Evolutionary conservation across 148 eudicot species (phyloP), one percentile per base, ranked within the genome.

Genomic region (Silene conica): DNA sequence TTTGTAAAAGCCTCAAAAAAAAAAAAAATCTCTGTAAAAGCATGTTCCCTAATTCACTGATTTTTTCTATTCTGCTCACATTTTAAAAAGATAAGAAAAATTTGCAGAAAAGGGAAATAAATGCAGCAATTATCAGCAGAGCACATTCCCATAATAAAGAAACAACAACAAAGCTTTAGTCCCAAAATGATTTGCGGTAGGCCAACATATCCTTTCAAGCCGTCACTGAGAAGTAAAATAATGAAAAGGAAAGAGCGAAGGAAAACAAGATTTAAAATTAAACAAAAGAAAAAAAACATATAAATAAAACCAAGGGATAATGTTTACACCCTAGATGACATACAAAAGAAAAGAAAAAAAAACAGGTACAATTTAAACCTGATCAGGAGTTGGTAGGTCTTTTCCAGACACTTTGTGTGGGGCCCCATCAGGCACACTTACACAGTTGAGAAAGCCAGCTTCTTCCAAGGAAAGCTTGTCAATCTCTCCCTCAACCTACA

Each of bases 391-490:
- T 76, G 98, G 98, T 74, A 95, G 61, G 16, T 80, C 93, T 77
- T 90, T 91, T 21, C 25, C 9, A 11, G 97, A 95, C 76, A 90
- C 89, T 82, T 75, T 59, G 71, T 89, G 60, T 62, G 98, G 98
- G 18, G 98, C 98, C 48, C 98, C 98, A 87, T 95, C 96, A 73
- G 98, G 98, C 71, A 95, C 98, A 82, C 96, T 90, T 50, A 95
- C 96, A 77, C 98, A 94, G 74, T 95, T 95, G 54, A 76, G 79
- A 75, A 88, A 89, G 59, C 98, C 98, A 76, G 97, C 98, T 81
- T 95, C 98, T 84, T 92, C 97, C 97, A 95, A 89, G 26, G 98
- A 85, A 80, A 95, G 98, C 75, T 95, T 95, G 78, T 95, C 98
- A 54, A 95, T 88, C 87, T 95, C 98, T 68, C 98, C 98, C 83